phyloP scores from a whole-genome alignment of 2,329 filamentous ascomycete species.

The Bimuria novae-zelandiae region DNA sequence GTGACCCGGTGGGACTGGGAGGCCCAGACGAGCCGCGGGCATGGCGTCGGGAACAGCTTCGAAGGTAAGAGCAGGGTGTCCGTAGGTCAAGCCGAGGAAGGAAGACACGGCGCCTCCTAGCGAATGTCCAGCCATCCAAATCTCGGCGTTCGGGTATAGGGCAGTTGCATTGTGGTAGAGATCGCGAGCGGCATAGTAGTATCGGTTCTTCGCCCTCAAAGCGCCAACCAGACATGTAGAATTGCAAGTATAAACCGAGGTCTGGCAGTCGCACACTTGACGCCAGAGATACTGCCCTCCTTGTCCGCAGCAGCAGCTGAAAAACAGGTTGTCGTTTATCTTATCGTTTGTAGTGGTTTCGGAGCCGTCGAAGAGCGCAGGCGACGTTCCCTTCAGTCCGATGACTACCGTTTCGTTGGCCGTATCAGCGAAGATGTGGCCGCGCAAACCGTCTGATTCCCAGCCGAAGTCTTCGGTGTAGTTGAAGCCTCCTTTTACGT shows the following conservation, averaged over 20 bases:
- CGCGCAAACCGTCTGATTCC: conserved; percentile 84
- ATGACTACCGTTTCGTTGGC: conserved; percentile 87
- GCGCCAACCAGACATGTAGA: conserved; percentile 82
- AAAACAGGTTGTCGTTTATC: conserved; percentile 95
- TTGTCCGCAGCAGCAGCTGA: conserved; percentile 96
- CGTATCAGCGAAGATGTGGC: conserved; percentile 89
- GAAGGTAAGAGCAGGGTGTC: conserved; percentile 87
- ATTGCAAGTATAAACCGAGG: conserved; percentile 86
- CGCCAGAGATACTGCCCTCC: conserved; percentile 89
- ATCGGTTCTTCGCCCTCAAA: conserved; percentile 80
- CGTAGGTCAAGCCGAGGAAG: conserved; percentile 89
- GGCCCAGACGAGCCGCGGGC: conserved; percentile 79
- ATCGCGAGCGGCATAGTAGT: conserved; percentile 87
- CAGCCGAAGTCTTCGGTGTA: conserved; percentile 89
- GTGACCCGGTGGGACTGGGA: conserved; percentile 81
- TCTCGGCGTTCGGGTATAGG: conserved; percentile 78
- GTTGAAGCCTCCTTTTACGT: conserved; percentile 72
- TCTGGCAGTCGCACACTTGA: conserved; percentile 91
- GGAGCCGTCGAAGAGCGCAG: conserved; percentile 93
- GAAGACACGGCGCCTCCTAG: conserved; percentile 87
- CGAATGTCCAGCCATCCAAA: conserved; percentile 93
- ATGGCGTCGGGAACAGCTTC: conserved; percentile 91
- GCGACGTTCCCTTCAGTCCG: conserved; percentile 85
- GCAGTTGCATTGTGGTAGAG: conserved; percentile 91
- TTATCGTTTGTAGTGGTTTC: conserved; percentile 98